Percentiles rank a stretch among this genome's conserved stretches.
Evolutionary conservation across 192 early-diverging fungal genomes (phyloP).

Genomic region (Haplosporangium gracile): DNA sequence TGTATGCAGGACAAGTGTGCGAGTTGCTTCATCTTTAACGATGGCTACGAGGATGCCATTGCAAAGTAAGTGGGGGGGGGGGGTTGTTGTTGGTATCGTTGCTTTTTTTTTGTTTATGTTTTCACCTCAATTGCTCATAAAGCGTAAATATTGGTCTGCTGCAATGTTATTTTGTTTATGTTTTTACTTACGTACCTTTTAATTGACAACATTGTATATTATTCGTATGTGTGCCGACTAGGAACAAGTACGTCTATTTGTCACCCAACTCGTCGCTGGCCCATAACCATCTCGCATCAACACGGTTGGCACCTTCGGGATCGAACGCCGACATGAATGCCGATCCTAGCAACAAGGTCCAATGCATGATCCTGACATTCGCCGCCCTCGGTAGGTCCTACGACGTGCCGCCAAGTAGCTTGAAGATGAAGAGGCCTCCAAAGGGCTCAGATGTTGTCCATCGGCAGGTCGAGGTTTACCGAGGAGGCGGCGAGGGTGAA

Average conservation of each 20-base stretch:
- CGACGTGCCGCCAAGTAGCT: slow-evolving; percentile 31
- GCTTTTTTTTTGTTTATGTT: background rate
- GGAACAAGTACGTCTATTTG: slow-evolving; percentile 37
- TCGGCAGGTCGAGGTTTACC: slow-evolving; percentile 17
- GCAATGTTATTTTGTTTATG: background rate
- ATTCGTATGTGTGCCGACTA: background rate
- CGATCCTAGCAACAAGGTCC: slow-evolving; percentile 37
- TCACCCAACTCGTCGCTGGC: slow-evolving; percentile 45
- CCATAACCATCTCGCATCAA: slow-evolving; percentile 17
- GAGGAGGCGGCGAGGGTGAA: background rate
- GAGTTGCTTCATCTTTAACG: slow-evolving; percentile 54
- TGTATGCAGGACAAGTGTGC: slow-evolving; percentile 57
- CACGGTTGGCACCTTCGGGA: slow-evolving; percentile 4
- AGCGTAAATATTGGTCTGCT: background rate
- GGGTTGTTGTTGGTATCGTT: background rate
- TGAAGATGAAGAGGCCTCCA: slow-evolving; percentile 48
- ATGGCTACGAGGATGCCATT: slow-evolving; percentile 45
- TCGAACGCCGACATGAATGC: background rate
- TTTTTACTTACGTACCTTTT: background rate
- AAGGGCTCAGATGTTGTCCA: slow-evolving; percentile 46
- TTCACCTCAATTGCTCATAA: background rate
- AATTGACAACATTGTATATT: background rate
- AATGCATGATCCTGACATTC: slow-evolving; percentile 52
- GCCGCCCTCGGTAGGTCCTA: slow-evolving; percentile 34
- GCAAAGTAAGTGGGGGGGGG: slow-evolving; percentile 23